Evolutionary conservation across 1,284 basidiomycete species (phyloP).

Genomic region (Pascua guehoae): DNA sequence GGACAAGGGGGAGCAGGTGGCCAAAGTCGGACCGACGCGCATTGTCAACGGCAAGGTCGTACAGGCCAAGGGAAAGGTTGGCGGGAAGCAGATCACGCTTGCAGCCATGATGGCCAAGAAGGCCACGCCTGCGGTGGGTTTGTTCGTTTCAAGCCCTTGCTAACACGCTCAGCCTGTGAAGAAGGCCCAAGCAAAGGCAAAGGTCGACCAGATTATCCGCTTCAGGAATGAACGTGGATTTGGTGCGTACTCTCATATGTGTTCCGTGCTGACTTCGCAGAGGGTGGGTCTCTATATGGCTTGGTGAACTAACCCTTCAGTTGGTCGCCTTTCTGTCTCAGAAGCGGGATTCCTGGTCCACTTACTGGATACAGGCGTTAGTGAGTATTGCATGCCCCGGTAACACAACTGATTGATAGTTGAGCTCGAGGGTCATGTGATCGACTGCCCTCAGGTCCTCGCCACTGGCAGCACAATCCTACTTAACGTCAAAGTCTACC

Average conservation of each 20-base stretch:
- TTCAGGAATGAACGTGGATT: constrained; percentile 47
- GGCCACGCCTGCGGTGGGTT: constrained; percentile 18
- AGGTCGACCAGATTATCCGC: constrained; percentile 45
- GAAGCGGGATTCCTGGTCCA: constrained; percentile 46
- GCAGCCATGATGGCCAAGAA: constrained; percentile 45
- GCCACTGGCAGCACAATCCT: constrained; percentile 45
- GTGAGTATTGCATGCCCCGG: constrained; percentile 20
- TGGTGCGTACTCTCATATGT: constrained; percentile 19
- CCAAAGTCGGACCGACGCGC: constrained; percentile 35
- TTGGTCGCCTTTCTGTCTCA: constrained; percentile 44
- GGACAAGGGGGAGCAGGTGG: constrained; percentile 16
- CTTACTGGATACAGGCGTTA: constrained; percentile 44
- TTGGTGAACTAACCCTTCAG: constrained; percentile 13
- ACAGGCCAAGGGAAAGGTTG: constrained; percentile 30
- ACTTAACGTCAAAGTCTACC: constrained; percentile 45
- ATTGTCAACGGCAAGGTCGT: constrained; percentile 45
- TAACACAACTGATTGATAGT: constrained; percentile 20
- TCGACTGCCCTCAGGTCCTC: constrained; percentile 43
- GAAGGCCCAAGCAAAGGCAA: constrained; percentile 34
- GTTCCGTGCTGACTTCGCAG: constrained; percentile 2
- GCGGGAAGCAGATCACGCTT: constrained; percentile 40
- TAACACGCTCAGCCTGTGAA: constrained; percentile 19
- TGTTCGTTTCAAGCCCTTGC: background rate
- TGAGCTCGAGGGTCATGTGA: constrained; percentile 42
- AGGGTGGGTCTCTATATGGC: constrained; percentile 2